A percentile compares a stretch with the other conserved stretches of the same genome.
These are phyloP conservation scores for Protomyces inundatus DNA, from an alignment of 1,139 yeast species.

Conservation along the genomic window DNA sequence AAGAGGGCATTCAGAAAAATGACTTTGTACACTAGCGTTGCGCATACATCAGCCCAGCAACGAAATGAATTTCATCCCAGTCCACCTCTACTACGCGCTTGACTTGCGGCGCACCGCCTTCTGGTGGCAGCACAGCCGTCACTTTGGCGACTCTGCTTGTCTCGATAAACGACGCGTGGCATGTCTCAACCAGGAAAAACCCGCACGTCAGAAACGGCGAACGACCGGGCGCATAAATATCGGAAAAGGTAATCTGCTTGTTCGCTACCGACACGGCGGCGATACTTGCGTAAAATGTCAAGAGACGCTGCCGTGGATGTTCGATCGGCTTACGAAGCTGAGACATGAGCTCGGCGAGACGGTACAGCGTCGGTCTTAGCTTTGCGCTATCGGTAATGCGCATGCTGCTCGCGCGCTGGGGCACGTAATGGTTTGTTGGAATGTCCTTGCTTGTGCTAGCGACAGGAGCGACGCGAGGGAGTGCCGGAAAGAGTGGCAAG, in stretches of 20 bases:
- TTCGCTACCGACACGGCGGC: not conserved
- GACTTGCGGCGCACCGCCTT: not conserved
- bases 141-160: not conserved
- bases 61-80: not conserved
- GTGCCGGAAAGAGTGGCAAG: not conserved
- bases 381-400: not conserved
- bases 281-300: not conserved
- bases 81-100: not conserved
- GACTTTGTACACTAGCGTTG: not conserved
- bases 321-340: not conserved
- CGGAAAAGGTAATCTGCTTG: not conserved
- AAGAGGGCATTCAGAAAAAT: too few species aligned
- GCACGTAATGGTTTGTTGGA: not conserved
- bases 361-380: not conserved
- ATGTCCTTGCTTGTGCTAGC: not conserved
- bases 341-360: not conserved
- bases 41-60: not conserved
- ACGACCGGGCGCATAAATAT: not conserved
- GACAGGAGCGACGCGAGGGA: not conserved
- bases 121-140: not conserved
- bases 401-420: not conserved
- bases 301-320: not conserved
- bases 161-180: not conserved
- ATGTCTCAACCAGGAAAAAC: not conserved
- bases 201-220: not conserved